These are phyloP conservation scores for Catunica adiposa DNA, from an alignment of 2,329 filamentous ascomycete genomes.

Conservation along the genomic window DNA sequence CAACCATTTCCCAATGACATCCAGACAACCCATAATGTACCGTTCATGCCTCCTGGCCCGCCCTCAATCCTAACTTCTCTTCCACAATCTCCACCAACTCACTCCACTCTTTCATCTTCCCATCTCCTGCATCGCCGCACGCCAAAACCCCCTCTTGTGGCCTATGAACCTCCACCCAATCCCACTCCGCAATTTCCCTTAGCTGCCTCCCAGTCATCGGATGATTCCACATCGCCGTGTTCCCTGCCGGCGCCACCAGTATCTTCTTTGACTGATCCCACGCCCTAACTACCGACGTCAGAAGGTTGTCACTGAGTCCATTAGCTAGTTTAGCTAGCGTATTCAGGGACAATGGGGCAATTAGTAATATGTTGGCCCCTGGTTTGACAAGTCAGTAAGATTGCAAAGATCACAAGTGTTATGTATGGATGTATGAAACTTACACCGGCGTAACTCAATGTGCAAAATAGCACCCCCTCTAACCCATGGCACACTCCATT, in stretches of 20 bases:
- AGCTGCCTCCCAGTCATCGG: conserved; percentile 64
- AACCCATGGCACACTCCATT: conserved; percentile 66
- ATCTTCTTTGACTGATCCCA: conserved; percentile 76
- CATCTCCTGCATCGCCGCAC: conserved; percentile 68
- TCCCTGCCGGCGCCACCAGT: conserved; percentile 69
- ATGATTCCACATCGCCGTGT: conserved; percentile 79
- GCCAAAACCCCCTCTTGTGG: conserved; percentile 65
- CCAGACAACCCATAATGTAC: neutral
- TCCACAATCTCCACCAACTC: conserved; percentile 54
- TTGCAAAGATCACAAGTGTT: neutral
- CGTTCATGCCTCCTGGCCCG: neutral
- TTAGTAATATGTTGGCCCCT: conserved; percentile 57
- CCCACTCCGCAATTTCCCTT: conserved; percentile 43
- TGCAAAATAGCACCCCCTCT: conserved; percentile 70
- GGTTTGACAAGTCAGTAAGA: too few relatives aligned
- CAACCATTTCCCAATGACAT: neutral
- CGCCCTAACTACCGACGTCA: conserved; percentile 60
- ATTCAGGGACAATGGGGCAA: conserved; percentile 73
- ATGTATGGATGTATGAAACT: conserved; percentile 1
- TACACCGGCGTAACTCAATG: conserved; percentile 60
- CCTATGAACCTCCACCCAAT: conserved; percentile 54
- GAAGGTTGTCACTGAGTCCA: conserved; percentile 62
- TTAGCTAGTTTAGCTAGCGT: conserved; percentile 66
- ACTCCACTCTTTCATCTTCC: conserved; percentile 70
- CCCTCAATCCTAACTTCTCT: conserved; percentile 17